Evolutionary conservation across 164 flowering plant genomes (phyloP), one percentile per base, ranked within the genome.

Genomic region (Brasenia schreberi): DNA sequence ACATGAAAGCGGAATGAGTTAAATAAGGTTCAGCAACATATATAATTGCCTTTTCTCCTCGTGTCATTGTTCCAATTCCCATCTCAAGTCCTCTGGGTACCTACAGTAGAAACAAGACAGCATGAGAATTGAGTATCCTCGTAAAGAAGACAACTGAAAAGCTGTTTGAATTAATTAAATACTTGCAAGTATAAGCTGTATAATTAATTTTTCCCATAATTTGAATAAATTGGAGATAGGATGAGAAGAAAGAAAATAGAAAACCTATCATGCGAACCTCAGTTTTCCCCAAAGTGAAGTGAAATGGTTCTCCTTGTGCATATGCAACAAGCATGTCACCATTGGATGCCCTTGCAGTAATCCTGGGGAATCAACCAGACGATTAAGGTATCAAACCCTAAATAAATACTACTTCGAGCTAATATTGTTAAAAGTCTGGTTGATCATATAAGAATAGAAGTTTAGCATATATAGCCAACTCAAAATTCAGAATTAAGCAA

Each of bases 1-100:
- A 80, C 77, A 94, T 64, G 43, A 91, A 73, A 70, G 89, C 75
- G 74, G 87, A 87, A 27, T 76, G 68, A 72, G 87, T 85, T 70
- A 89, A 76, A 81, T 94, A 91, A 60, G 72, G 80, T 59, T 74
- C 76, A n/a, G 74, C 79, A 27, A 91, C 96, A 78, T 78, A 94
- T 66, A 94, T 69, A 9, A 87, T 72, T 49, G 99, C 96, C 79
- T 85, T 91, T 77, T 91, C 99, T 67, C 80, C 83, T 53, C 90
- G 80, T 65, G 92, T 23, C 97, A 94, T 91, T 58, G 97, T 83
- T 71, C 96, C 99, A 45, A 89, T 84, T 67, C 95, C 99, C 92
- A 89, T 86, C 80, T 94, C 99, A 72, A 94, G 89, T 68, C 99
- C 99, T 83, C 84, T 86, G 59, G 99, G 97, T 64, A 94, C 86